Conservation (phyloP, 805 yeast genomes). For the Candida namnaoensis region DNA sequence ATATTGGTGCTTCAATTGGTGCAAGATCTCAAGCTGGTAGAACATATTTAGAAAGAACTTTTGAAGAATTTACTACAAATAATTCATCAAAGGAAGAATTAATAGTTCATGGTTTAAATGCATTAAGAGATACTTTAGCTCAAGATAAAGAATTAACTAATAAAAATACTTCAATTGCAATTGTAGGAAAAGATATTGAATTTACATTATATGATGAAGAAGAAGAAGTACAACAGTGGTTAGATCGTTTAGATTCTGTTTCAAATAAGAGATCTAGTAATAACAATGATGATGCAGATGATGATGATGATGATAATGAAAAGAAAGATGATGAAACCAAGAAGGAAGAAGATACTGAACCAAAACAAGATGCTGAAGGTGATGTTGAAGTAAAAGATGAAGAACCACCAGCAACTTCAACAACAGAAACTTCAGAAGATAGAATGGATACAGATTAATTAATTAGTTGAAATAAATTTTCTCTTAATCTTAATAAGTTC, state of each 20-base stretch:
- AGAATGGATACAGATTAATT: conserved; percentile 29
- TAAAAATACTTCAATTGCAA: conserved; percentile 82
- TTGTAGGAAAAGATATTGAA: conserved; percentile 75
- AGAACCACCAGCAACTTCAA: conserved; percentile 1
- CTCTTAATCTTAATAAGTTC: too few species aligned
- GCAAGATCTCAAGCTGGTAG: conserved; percentile 98
- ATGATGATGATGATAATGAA: conserved; percentile 15
- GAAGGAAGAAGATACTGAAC: conserved; percentile 4
- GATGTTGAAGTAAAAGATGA: conserved; percentile 6
- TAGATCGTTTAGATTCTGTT: conserved; percentile 62
- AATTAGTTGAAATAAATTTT: too few species aligned
- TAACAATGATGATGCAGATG: conserved; percentile 16
- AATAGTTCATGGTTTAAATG: conserved; percentile 78
- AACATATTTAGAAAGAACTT: conserved; percentile 85
- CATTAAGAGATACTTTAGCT: conserved; percentile 87
- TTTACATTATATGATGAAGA: conserved; percentile 84
- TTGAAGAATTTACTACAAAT: conserved; percentile 50
- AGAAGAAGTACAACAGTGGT: conserved; percentile 67
- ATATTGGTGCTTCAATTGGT: conserved; percentile 92
- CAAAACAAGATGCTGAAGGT: conserved; percentile 4
- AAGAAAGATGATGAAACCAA: conserved; percentile 10
- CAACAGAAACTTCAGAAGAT: conserved; percentile 13
- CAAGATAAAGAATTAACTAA: conserved; percentile 88
- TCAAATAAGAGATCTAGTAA: conserved; percentile 46
- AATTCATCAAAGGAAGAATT: conserved; percentile 60